A percentile compares a stretch with the other conserved stretches of the same genome.
These are phyloP conservation scores for Phellopilus nigrolimitatus DNA, from an alignment of 1,284 basidiomycete genomes.

Conservation along the genomic window DNA sequence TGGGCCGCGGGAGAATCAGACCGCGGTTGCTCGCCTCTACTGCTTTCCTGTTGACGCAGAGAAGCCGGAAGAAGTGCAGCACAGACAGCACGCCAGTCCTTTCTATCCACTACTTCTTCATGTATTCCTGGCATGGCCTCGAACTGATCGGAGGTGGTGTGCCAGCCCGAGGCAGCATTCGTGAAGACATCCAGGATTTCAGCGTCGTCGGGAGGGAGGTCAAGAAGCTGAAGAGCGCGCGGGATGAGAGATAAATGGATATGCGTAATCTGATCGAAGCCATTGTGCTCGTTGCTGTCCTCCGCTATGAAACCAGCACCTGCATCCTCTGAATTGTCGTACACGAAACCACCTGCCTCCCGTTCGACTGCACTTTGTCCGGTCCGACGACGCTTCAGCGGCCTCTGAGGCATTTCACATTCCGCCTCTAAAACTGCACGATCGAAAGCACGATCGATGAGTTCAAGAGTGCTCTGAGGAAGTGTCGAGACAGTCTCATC, in stretches of 20 bases:
- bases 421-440: slow-evolving; percentile 11
- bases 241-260: slow-evolving; percentile 58
- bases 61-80: slow-evolving; percentile 52
- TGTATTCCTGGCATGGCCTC: slow-evolving; percentile 21
- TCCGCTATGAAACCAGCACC: neutral
- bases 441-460: slow-evolving; percentile 18
- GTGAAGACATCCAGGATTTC: slow-evolving; percentile 63
- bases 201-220: slow-evolving; percentile 60
- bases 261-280: slow-evolving; percentile 13
- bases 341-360: slow-evolving; percentile 12
- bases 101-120: slow-evolving; percentile 39
- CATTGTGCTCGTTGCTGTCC: neutral
- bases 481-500: slow-evolving; percentile 11
- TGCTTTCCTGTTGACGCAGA: slow-evolving; percentile 25
- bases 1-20: slow-evolving; percentile 16
- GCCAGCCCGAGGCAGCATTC: slow-evolving; percentile 69
- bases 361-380: slow-evolving; percentile 7
- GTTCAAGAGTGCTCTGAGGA: neutral
- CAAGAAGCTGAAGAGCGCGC: slow-evolving; percentile 55
- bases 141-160: slow-evolving; percentile 23
- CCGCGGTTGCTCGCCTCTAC: slow-evolving; percentile 24
- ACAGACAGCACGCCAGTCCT: slow-evolving; percentile 73
- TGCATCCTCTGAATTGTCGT: slow-evolving; percentile 3
- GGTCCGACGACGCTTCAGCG: slow-evolving; percentile 13
- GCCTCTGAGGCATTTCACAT: slow-evolving; percentile 5